phyloP scores from a whole-genome alignment of 78 protist species.

The Dictyostelium firmibasis region DNA sequence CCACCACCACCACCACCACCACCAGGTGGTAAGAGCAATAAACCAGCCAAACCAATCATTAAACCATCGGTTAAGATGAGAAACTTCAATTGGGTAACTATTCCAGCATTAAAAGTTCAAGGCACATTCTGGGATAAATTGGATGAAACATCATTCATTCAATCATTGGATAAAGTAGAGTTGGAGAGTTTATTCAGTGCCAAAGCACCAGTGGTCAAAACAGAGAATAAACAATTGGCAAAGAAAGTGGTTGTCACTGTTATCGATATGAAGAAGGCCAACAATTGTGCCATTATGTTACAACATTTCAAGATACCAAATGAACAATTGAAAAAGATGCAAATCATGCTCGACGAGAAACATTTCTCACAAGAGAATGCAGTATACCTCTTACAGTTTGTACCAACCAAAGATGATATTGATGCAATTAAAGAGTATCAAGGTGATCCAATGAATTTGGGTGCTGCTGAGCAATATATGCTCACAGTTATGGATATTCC shows the following conservation, averaged over 20 bases:
- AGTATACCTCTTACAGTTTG: slow-evolving; percentile 13
- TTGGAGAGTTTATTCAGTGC: slow-evolving; percentile 46
- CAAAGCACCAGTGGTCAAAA: slow-evolving; percentile 5
- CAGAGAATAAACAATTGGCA: neutral
- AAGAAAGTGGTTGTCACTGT: slow-evolving; percentile 24
- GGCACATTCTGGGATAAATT: slow-evolving; percentile 62
- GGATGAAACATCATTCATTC: slow-evolving; percentile 21
- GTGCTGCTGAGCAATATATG: slow-evolving; percentile 66
- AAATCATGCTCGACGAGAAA: slow-evolving; percentile 28
- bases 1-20: slow-evolving; percentile 82
- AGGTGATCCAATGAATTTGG: slow-evolving; percentile 35
- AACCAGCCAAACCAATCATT: slow-evolving; percentile 60
- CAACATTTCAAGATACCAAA: slow-evolving; percentile 44
- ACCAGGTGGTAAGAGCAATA: neutral
- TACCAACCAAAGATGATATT: slow-evolving; percentile 62
- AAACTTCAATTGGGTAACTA: slow-evolving; percentile 77
- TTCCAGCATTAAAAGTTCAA: slow-evolving; percentile 55
- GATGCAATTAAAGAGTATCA: slow-evolving; percentile 38
- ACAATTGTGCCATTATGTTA: slow-evolving; percentile 68
- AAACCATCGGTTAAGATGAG: slow-evolving; percentile 73
- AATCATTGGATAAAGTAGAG: slow-evolving; percentile 22
- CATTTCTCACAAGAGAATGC: neutral
- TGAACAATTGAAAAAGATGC: slow-evolving; percentile 15
- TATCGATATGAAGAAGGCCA: slow-evolving; percentile 62
- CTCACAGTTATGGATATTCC: slow-evolving; percentile 38